Percentiles rank a stretch among this genome's conserved stretches.
Conservation (phyloP, 805 yeast species). For the Suhomyces faveliae region DNA sequence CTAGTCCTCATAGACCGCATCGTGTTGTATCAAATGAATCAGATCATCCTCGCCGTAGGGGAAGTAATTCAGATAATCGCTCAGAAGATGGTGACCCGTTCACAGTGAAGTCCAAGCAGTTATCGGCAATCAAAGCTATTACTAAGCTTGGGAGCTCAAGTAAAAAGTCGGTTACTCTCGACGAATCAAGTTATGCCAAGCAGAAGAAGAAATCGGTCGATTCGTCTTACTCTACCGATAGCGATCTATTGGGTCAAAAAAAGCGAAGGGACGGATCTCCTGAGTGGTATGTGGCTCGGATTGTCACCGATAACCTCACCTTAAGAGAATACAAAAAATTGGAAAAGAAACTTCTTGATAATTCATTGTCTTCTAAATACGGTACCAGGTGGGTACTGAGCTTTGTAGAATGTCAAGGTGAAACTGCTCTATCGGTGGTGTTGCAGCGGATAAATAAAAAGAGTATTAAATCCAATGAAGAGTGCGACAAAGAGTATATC, state of each 20-base stretch:
- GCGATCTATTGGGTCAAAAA: slow-evolving; percentile 15
- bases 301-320: slow-evolving; percentile 33
- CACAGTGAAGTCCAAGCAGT: slow-evolving; percentile 6
- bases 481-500: slow-evolving; percentile 38
- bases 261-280: slow-evolving; percentile 40
- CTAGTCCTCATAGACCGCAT: background rate
- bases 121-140: slow-evolving; percentile 11
- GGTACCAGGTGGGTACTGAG: slow-evolving; percentile 28
- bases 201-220: slow-evolving; percentile 13
- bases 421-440: slow-evolving; percentile 40
- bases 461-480: slow-evolving; percentile 45
- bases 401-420: slow-evolving; percentile 44
- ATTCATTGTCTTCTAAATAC: slow-evolving; percentile 17
- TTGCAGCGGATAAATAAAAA: slow-evolving; percentile 39
- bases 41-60: background rate
- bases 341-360: slow-evolving; percentile 31
- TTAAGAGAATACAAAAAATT: slow-evolving; percentile 34
- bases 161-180: slow-evolving; percentile 4
- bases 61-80: background rate
- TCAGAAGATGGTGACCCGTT: background rate
- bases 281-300: slow-evolving; percentile 39
- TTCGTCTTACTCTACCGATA: slow-evolving; percentile 10
- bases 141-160: slow-evolving; percentile 9
- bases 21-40: background rate
- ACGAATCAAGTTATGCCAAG: slow-evolving; percentile 6